Percentiles rank a stretch among this genome's conserved stretches.
Conservation (phyloP, 495 filamentous ascomycete species). For the Penicillium cosmopolitanum region DNA sequence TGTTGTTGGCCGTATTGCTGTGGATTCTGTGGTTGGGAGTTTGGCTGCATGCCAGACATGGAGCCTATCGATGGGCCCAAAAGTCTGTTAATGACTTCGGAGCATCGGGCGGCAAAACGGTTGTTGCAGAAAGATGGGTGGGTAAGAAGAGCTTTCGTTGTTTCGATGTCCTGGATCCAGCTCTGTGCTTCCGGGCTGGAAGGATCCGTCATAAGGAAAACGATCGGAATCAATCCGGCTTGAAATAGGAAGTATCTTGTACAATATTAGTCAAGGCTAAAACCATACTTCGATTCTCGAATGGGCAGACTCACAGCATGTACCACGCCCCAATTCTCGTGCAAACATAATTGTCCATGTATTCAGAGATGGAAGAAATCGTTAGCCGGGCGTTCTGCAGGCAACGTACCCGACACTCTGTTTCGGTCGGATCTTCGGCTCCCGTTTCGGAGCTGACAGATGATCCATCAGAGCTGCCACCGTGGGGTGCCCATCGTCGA, state of each 20-base stretch:
- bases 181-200: slow-evolving; percentile 43
- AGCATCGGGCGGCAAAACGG: slow-evolving; percentile 47
- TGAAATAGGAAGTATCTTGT: slow-evolving; percentile 58
- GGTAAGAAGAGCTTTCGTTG: slow-evolving; percentile 48
- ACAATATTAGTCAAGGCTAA: slow-evolving; percentile 5
- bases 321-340: slow-evolving; percentile 55
- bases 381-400: slow-evolving; percentile 47
- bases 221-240: slow-evolving; percentile 53
- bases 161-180: slow-evolving; percentile 53
- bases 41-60: slow-evolving; percentile 9
- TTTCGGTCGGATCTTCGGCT: slow-evolving; percentile 45
- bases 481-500: slow-evolving; percentile 42
- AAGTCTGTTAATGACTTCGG: slow-evolving; percentile 50
- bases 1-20: slow-evolving; percentile 22
- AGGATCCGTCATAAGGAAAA: slow-evolving; percentile 54
- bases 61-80: slow-evolving; percentile 35
- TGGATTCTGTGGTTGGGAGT: slow-evolving; percentile 15
- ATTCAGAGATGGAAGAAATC: slow-evolving; percentile 49
- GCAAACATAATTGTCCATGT: slow-evolving; percentile 44
- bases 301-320: slow-evolving; percentile 43
- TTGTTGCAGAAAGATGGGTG: slow-evolving; percentile 48
- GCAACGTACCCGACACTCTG: slow-evolving; percentile 47
- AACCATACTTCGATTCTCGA: not conserved
- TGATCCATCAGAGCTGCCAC: slow-evolving; percentile 24
- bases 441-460: slow-evolving; percentile 33